Evolutionary conservation across 805 yeast species (phyloP), one percentile per base, ranked within the genome.

Genomic region (Schwanniomyces sp.): DNA sequence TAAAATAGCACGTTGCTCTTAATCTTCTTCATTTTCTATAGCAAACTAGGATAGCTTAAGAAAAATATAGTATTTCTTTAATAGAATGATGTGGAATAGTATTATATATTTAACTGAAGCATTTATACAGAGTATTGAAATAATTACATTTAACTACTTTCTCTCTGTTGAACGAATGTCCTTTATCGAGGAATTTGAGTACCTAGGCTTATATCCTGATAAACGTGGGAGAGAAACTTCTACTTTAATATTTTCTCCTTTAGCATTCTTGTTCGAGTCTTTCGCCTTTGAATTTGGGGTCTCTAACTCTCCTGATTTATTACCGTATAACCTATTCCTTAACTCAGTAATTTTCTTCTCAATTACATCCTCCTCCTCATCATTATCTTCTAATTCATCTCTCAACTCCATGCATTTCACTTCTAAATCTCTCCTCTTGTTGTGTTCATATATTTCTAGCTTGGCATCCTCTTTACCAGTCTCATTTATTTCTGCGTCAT

Each of bases 321-420:
- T 39, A 12, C 32, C 34, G 14, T 38, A 26, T 41, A 66, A 50
- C 38, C 48, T 48, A n/a, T 46, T 37, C 34, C 67, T 55, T 17
- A 67, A 48, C 17, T 50, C 55, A 1, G 34, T 34, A 0, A 71
- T 67, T 38, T 53, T 47, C 17, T 40, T 40, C 5, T 59, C 62
- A 2, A 70, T 63, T 18, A 52, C 59, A 1, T 48, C 58, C 34
- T 66, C 84, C 1, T 62, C 68, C 25, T 67, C 44, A 12, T 63
- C 69, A 7, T 70, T 66, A 25, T 81, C 85, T 51, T 82, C 87
- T 16, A 83, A 56, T 34, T 62, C 43, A 43, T 81, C 86, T 18
- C 84, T 54, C 25, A 75, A 68, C 39, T 80, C 80, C 72, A 75
- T 70, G 30, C 84, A 76, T 51, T 65, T 61, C 9, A 80, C 66